Evolutionary conservation across 169 alveolate genomes (phyloP), one percentile per base, ranked within the genome.

Genomic region (Babesia ovis): DNA sequence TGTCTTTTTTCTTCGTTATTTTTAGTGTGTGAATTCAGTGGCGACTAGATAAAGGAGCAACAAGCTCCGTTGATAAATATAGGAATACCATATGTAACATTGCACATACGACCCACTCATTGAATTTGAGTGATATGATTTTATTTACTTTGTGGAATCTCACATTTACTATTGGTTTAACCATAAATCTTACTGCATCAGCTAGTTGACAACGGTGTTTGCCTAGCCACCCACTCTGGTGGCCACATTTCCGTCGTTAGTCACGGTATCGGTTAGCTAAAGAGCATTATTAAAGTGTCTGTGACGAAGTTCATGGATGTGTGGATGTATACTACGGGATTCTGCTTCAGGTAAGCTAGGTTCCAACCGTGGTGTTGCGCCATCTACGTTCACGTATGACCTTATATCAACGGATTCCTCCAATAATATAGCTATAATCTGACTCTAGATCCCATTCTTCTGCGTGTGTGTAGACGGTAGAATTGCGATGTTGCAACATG

Each of bases 221-320:
- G 50, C 67, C 67, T 57, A 35, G 67, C 67, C 67, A 57, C 67
- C 67, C 67, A 18, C 22, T 35, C 51, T 11, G 5, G 31, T 57
- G 14, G 53, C 50, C 1, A 0, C 67, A 35, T 43, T 20, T 34
- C 39, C 1, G 4, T 4, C n/a, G 67, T 14, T 16, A 57, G 34
- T 1, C 18, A 56, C 45, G 5, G 45, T 32, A 12, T 56, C 35
- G 16, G 5, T 56, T 27, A 56, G 41, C 6, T 8, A 4, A 56
- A 2, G 41, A 31, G 45, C 41, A 32, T 14, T 3, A 12, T 27
- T 2, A n/a, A 12, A 32, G 32, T 27, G n/a, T 20, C 41, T 1
- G 25, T 22, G 35, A 27, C 45, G 11, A 32, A 23, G 14, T 9
- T 31, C 9, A 16, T 22, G 14, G 18, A 37, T 57, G 67, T 57